These are phyloP conservation scores for Lolium perenne DNA, from an alignment of 176 grass and related monocot species.

Conservation along the genomic window DNA sequence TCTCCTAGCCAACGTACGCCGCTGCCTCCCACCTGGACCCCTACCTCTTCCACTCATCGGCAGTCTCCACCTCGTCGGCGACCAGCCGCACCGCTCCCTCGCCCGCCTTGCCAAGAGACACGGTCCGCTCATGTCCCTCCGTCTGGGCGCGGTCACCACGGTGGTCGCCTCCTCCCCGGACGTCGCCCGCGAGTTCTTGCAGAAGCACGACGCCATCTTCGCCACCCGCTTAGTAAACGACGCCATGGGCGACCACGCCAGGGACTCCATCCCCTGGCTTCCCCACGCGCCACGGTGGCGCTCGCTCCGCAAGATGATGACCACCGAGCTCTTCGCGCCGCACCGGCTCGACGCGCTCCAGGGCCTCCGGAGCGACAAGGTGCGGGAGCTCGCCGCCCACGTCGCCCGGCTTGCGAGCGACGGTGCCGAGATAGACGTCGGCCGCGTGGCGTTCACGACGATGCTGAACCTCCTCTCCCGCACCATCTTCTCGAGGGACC, in stretches of 20 bases:
- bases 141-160: conserved; percentile 42
- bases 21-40: conserved; percentile 27
- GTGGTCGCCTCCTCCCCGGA: conserved; percentile 32
- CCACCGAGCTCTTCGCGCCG: conserved; percentile 39
- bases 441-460: conserved; percentile 50
- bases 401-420: not conserved
- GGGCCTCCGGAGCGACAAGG: conserved; percentile 9
- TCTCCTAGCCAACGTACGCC: not conserved
- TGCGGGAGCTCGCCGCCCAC: conserved; percentile 25
- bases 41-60: conserved; percentile 37
- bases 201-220: conserved; percentile 45
- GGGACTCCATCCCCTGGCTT: not conserved
- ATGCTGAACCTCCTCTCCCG: conserved; percentile 52
- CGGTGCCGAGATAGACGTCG: conserved; percentile 28
- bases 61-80: conserved; percentile 34
- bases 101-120: conserved; percentile 31
- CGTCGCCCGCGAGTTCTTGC: conserved; percentile 39
- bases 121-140: conserved; percentile 44
- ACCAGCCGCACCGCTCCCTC: conserved; percentile 41
- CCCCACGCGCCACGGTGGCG: conserved; percentile 12
- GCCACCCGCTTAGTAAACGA: not conserved
- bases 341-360: conserved; percentile 30
- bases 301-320: conserved; percentile 32
- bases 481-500: conserved; percentile 57
- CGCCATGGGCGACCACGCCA: not conserved